Evolutionary conservation across 768 basidiomycete species (phyloP).

Genomic region (Agaricus sinodeliciosus): DNA sequence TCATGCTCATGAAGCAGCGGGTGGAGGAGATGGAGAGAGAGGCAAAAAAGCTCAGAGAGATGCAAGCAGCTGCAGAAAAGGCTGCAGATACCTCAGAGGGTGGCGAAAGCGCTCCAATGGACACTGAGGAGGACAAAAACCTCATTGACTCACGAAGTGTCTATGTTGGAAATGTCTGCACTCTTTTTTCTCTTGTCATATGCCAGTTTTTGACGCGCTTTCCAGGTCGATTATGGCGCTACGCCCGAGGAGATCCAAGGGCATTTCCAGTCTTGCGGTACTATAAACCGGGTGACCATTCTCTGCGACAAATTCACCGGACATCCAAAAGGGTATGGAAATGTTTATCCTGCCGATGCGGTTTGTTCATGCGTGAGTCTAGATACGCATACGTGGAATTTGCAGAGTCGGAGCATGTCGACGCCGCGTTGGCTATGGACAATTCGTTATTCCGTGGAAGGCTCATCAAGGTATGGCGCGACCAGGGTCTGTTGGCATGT

Average conservation of each 20-base stretch:
- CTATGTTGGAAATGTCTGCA: constrained; percentile 93
- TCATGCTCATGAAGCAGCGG: constrained; percentile 84
- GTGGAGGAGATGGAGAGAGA: constrained; percentile 93
- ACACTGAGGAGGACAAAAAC: constrained; percentile 81
- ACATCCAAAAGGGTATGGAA: constrained; percentile 88
- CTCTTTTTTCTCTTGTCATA: constrained; percentile 13
- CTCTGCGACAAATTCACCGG: constrained; percentile 99
- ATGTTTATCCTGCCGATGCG: background rate
- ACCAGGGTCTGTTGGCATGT: constrained; percentile 1
- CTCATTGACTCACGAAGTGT: constrained; percentile 81
- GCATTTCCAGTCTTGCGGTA: constrained; percentile 96
- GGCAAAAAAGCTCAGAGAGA: constrained; percentile 79
- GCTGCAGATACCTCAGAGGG: constrained; percentile 40
- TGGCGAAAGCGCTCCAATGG: constrained; percentile 47
- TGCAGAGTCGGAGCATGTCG: constrained; percentile 85
- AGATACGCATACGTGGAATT: constrained; percentile 99
- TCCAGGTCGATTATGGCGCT: constrained; percentile 92
- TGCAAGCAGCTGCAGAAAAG: constrained; percentile 73
- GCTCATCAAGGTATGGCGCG: constrained; percentile 66
- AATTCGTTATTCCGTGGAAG: constrained; percentile 94
- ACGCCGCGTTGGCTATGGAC: constrained; percentile 88
- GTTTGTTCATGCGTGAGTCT: background rate
- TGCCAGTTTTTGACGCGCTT: constrained; percentile 7
- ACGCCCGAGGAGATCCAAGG: constrained; percentile 98
- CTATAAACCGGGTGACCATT: constrained; percentile 98